These are phyloP conservation scores for Prunus kanzakura DNA, from an alignment of 306 rosid species.

Conservation along the genomic window DNA sequence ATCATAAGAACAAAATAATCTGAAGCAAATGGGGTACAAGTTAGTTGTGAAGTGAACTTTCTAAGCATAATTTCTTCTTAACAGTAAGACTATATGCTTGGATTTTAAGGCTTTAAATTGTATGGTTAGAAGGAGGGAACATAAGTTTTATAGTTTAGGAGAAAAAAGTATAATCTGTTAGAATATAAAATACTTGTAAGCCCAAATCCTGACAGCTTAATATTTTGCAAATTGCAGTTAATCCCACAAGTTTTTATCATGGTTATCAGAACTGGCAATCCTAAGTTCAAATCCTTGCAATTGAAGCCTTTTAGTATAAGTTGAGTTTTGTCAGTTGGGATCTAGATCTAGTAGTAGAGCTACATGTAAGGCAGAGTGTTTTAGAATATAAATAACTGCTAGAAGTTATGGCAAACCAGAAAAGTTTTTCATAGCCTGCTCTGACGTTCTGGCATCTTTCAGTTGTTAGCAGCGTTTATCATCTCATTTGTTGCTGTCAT, in stretches of 20 bases:
- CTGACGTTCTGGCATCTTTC: constrained; percentile 35
- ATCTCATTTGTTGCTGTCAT: constrained; percentile 81
- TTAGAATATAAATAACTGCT: neutral
- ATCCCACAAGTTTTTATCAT: neutral
- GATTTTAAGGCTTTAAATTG: neutral
- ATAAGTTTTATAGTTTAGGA: neutral
- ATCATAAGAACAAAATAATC: neutral
- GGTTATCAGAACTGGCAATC: neutral
- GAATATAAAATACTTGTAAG: neutral
- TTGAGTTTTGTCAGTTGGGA: no score
- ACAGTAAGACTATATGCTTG: neutral
- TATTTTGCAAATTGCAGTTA: neutral
- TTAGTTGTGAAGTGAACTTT: neutral
- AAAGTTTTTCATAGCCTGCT: constrained; percentile 4
- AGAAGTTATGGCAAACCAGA: neutral
- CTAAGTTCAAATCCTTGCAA: neutral
- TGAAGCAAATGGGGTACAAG: neutral
- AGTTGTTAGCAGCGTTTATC: constrained; percentile 80
- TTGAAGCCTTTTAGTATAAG: neutral
- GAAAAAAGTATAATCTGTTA: neutral
- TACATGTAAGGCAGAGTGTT: neutral
- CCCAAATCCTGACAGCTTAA: neutral
- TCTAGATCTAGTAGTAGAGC: neutral
- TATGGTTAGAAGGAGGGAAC: neutral
- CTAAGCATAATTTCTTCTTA: neutral